A percentile compares a stretch with the other conserved stretches of the same genome.
phyloP scores from a whole-genome alignment of 2,329 filamentous ascomycete genomes.

The Cercospora brassicicola region DNA sequence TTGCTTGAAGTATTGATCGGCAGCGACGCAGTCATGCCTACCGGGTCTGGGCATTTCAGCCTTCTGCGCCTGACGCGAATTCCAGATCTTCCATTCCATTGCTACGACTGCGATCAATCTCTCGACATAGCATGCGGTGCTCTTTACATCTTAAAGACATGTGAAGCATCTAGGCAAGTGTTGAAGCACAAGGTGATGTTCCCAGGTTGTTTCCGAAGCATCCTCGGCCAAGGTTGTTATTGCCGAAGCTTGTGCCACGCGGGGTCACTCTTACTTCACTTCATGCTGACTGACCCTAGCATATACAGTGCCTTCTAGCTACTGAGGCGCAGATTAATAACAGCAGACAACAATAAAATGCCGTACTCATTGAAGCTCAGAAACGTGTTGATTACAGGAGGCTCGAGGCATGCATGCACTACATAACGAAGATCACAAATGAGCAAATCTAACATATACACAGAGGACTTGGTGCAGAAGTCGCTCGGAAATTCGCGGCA shows the following conservation, averaged over 20 bases:
- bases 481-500: slow-evolving; percentile 66
- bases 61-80: background rate
- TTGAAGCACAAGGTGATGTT: background rate
- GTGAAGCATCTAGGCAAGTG: background rate
- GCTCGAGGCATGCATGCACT: slow-evolving; percentile 54
- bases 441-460: slow-evolving; percentile 24
- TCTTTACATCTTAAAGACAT: too few species aligned
- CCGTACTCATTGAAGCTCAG: slow-evolving; percentile 62
- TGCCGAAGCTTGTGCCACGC: slow-evolving; percentile 2
- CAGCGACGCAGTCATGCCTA: background rate
- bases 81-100: background rate
- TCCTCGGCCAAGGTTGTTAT: slow-evolving; percentile 1
- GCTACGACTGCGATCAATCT: background rate
- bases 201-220: background rate
- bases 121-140: background rate
- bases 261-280: background rate
- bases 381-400: slow-evolving; percentile 65
- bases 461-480: slow-evolving; percentile 70
- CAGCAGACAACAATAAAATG: slow-evolving; percentile 46
- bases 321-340: background rate
- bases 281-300: background rate
- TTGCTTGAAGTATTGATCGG: background rate
- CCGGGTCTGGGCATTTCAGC: background rate
- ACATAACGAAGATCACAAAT: background rate
- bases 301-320: background rate